phyloP scores from a whole-genome alignment of 345 rosid species.

The Laguncularia racemosa region DNA sequence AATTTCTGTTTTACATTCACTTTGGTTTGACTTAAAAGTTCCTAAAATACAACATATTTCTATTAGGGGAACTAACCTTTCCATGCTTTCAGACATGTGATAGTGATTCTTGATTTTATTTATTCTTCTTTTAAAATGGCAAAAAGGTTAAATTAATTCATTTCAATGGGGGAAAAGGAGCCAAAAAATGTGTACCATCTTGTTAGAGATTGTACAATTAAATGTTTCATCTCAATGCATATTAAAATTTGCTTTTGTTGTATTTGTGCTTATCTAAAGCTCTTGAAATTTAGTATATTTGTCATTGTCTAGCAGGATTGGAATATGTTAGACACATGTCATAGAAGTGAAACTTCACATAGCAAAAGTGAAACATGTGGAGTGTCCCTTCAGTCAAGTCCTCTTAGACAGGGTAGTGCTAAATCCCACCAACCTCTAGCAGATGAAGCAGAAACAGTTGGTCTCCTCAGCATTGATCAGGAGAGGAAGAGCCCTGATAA shows the following conservation, averaged over 20 bases:
- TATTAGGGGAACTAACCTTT: not conserved
- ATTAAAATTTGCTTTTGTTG: not conserved
- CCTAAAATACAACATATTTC: too few relatives aligned
- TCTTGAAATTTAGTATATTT: conserved; percentile 1
- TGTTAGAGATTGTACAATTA: too few relatives aligned
- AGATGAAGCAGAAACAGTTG: conserved; percentile 31
- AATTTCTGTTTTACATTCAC: not conserved
- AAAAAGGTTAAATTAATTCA: too few relatives aligned
- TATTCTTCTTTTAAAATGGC: too few relatives aligned
- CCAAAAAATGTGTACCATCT: too few relatives aligned
- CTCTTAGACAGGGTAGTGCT: conserved; percentile 10
- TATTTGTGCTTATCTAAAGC: conserved; percentile 3
- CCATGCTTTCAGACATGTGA: too few relatives aligned
- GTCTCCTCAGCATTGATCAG: conserved; percentile 18
- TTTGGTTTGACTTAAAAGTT: conserved; percentile 4
- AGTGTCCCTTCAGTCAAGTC: conserved; percentile 15
- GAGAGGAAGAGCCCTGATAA: conserved; percentile 17
- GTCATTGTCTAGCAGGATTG: conserved; percentile 24
- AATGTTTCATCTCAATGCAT: too few relatives aligned
- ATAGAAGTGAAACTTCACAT: conserved; percentile 8
- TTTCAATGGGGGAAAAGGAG: too few relatives aligned
- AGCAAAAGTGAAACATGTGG: not conserved
- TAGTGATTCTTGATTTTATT: too few relatives aligned
- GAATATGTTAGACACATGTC: conserved; percentile 14
- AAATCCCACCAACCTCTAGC: conserved; percentile 24